Percentiles rank a stretch among this genome's conserved stretches.
Evolutionary conservation across 1,284 basidiomycete genomes (phyloP).

Genomic region (Megacollybia platyphylla): DNA sequence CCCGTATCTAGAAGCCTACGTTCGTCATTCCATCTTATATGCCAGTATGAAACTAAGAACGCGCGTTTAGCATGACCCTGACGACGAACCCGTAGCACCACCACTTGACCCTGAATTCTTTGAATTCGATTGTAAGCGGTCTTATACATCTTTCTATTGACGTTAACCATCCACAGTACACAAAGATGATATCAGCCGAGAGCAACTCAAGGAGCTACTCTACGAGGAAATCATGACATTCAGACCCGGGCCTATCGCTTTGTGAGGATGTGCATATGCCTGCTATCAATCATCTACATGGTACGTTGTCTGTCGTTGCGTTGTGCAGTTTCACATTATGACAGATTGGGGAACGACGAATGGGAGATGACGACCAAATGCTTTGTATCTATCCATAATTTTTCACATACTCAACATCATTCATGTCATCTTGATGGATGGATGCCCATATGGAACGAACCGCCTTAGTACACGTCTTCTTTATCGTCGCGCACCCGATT

Average conservation of each 20-base stretch:
- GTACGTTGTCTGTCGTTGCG: too few relatives aligned
- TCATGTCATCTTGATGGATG: too few relatives aligned
- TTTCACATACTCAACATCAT: too few relatives aligned
- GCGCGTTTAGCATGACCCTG: conserved; percentile 63
- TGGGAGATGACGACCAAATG: too few relatives aligned
- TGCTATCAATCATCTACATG: background rate
- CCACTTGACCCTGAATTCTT: conserved; percentile 89
- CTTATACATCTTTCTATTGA: background rate
- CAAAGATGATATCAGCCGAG: conserved; percentile 88
- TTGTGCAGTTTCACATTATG: too few relatives aligned
- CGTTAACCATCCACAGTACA: conserved; percentile 39
- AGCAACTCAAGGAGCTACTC: conserved; percentile 45
- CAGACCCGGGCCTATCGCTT: conserved; percentile 49
- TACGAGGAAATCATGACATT: conserved; percentile 67
- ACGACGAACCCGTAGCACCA: conserved; percentile 86
- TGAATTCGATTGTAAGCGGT: conserved; percentile 71
- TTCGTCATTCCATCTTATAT: conserved; percentile 12
- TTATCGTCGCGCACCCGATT: too few relatives aligned
- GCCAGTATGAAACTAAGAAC: background rate
- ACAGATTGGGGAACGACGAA: too few relatives aligned
- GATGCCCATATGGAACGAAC: too few relatives aligned
- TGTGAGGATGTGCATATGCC: background rate
- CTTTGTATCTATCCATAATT: too few relatives aligned
- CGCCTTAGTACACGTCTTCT: too few relatives aligned
- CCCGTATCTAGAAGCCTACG: conserved; percentile 86